These are phyloP conservation scores for Phanerodontia chrysosporium DNA, from an alignment of 768 basidiomycete genomes.

Conservation along the genomic window DNA sequence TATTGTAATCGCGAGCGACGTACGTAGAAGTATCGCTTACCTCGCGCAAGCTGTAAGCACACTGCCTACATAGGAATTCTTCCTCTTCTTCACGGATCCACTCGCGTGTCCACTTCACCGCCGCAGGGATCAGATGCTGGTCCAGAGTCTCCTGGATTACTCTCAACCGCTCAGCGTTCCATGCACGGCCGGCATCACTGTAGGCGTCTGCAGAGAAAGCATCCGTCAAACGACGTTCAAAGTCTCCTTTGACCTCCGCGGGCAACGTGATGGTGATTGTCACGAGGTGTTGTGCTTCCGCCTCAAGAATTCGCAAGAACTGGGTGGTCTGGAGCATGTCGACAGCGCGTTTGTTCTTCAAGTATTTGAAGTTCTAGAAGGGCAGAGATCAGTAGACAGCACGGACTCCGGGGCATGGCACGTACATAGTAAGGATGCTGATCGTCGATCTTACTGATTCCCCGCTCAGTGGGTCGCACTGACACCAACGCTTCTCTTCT, in stretches of 20 bases:
- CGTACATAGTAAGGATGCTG: slow-evolving; percentile 69
- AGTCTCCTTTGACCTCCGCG: slow-evolving; percentile 52
- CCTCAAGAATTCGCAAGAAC: slow-evolving; percentile 86
- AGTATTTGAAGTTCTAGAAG: slow-evolving; percentile 89
- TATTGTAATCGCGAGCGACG: background rate
- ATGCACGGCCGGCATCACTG: slow-evolving; percentile 79
- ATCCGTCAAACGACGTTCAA: slow-evolving; percentile 72
- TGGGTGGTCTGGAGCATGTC: slow-evolving; percentile 71
- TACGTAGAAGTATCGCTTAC: slow-evolving; percentile 35
- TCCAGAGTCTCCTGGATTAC: slow-evolving; percentile 78
- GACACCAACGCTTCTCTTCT: slow-evolving; percentile 70
- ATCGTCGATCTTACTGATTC: slow-evolving; percentile 71
- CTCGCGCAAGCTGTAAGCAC: slow-evolving; percentile 62
- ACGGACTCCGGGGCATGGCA: no score
- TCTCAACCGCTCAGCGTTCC: slow-evolving; percentile 83
- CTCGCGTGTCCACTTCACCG: slow-evolving; percentile 85
- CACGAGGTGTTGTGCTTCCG: slow-evolving; percentile 87
- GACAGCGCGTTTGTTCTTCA: slow-evolving; percentile 68
- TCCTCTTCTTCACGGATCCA: slow-evolving; percentile 89
- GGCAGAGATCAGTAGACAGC: no score
- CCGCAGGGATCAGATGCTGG: slow-evolving; percentile 78
- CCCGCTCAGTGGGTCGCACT: slow-evolving; percentile 84
- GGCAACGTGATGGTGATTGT: slow-evolving; percentile 69
- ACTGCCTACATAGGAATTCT: slow-evolving; percentile 68
- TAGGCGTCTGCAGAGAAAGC: slow-evolving; percentile 75